Percentiles rank a stretch among this genome's conserved stretches.
Evolutionary conservation across 1,284 basidiomycete species (phyloP).

Genomic region (Volvariella surrecta): DNA sequence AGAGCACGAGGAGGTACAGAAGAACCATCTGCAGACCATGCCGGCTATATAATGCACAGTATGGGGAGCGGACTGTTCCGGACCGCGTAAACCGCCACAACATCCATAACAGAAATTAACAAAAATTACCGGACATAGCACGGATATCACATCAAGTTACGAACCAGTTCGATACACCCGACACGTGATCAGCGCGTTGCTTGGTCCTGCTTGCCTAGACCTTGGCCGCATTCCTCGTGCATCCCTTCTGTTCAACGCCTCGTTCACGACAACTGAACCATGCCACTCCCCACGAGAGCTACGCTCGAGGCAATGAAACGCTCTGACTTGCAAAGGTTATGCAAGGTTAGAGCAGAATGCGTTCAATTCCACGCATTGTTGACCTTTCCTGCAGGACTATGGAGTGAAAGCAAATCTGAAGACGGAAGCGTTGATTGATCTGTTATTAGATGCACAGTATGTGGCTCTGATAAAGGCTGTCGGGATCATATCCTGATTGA

Average conservation of each 20-base stretch:
- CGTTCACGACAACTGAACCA: conserved; percentile 14
- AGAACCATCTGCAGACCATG: conserved; percentile 1
- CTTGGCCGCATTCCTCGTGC: conserved; percentile 10
- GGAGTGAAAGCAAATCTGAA: conserved; percentile 75
- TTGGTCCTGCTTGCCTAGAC: conserved; percentile 28
- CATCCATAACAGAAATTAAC: too few relatives aligned
- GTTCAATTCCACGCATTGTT: conserved; percentile 11
- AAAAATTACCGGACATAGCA: too few relatives aligned
- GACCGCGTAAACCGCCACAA: not conserved
- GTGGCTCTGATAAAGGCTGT: too few relatives aligned
- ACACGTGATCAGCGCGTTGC: conserved; percentile 48
- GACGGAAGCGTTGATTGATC: conserved; percentile 65
- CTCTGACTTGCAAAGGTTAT: conserved; percentile 62
- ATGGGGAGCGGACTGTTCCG: not conserved
- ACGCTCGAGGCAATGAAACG: conserved; percentile 58
- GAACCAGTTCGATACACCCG: not conserved
- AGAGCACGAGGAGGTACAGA: conserved; percentile 3
- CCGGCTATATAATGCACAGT: not conserved
- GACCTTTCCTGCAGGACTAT: conserved; percentile 43
- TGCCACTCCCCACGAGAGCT: conserved; percentile 47
- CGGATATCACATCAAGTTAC: too few relatives aligned
- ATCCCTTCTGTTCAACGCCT: conserved; percentile 10
- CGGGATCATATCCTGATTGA: too few relatives aligned
- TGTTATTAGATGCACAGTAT: conserved; percentile 53
- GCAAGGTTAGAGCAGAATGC: conserved; percentile 44